Evolutionary conservation across 2,329 filamentous ascomycete species (phyloP), one percentile per base, ranked within the genome.

Genomic region (Aspergillaceae sp.): DNA sequence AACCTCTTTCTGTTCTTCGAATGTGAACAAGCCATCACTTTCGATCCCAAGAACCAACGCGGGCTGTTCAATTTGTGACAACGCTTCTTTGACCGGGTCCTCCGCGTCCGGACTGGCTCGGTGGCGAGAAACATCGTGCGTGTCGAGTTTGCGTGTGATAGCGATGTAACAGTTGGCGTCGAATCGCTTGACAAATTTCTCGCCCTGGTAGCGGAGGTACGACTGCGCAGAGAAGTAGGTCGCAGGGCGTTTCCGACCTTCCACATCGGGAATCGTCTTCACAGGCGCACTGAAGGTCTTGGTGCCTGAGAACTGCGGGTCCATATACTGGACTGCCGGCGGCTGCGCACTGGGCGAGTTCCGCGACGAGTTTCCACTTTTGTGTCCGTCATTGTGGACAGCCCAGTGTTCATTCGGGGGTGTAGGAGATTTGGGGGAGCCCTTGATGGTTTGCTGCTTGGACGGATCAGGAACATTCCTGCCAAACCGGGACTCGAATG

Each of bases 151-250:
- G 59, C 92, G 85, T 4, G 92, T 97, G 68, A 98, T 96, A 55
- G 92, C 90, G 56, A 98, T 97, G 72, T 98, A 98, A 72, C 92
- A 98, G 67, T 98, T 98, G 59, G 89, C 87, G 67, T 98, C 92
- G 66, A 97, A 98, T 7, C 92, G 86, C 66, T 87, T 89, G 58
- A 97, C 92, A 59, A 98, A 98, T 67, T 98, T 98, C 58, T 84
- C 80, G 46, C 89, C 91, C 69, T 98, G 92, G 68, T 98, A 98
- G 19, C 92, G 86, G 38, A 98, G 79, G 68, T 98, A 98, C 0
- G 90, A 96, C 66, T 98, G 92, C 0, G 92, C 92, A 0, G 92
- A 97, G 69, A 97, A 98, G 69, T 96, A 96, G n/a, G 87, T 92
- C 5, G 83, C 82, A 0, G 80, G 78, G 5, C 66, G 64, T 47